phyloP scores from a whole-genome alignment of 2,329 filamentous ascomycete species.

The Akanthomyces uredinophilus region DNA sequence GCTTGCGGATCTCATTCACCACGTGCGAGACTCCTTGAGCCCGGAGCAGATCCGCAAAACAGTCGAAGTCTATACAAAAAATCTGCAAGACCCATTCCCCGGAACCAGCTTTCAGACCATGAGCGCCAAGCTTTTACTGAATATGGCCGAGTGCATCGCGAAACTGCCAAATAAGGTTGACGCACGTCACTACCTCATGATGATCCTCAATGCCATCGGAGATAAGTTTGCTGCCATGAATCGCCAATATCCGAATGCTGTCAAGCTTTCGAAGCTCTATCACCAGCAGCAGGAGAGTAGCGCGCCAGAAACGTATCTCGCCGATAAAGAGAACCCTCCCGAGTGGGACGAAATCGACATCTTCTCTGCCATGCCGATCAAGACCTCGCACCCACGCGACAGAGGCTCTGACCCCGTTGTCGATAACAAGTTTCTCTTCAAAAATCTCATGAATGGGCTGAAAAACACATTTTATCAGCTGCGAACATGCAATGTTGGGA shows the following conservation, averaged over 20 bases:
- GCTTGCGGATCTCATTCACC: slow-evolving; percentile 96
- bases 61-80: slow-evolving; percentile 94
- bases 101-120: slow-evolving; percentile 99
- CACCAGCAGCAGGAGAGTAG: slow-evolving; percentile 61
- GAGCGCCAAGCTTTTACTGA: slow-evolving; percentile 93
- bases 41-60: slow-evolving; percentile 92
- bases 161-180: slow-evolving; percentile 91
- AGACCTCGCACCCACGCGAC: slow-evolving; percentile 86
- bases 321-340: slow-evolving; percentile 72
- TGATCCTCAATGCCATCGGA: slow-evolving; percentile 95
- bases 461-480: slow-evolving; percentile 97
- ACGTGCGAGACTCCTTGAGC: slow-evolving; percentile 82
- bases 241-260: slow-evolving; percentile 86
- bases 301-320: slow-evolving; percentile 71
- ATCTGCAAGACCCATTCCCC: slow-evolving; percentile 90
- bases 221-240: slow-evolving; percentile 99
- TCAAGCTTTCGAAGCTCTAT: slow-evolving; percentile 81
- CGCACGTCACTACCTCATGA: slow-evolving; percentile 89
- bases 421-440: slow-evolving; percentile 98
- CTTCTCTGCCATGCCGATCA: slow-evolving; percentile 93
- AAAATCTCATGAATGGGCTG: slow-evolving; percentile 89
- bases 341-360: slow-evolving; percentile 99
- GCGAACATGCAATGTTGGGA: slow-evolving; percentile 75
- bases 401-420: slow-evolving; percentile 83
- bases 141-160: slow-evolving; percentile 97